phyloP scores from a whole-genome alignment of 192 early-diverging fungal genomes.

The Coemansia sp. region DNA sequence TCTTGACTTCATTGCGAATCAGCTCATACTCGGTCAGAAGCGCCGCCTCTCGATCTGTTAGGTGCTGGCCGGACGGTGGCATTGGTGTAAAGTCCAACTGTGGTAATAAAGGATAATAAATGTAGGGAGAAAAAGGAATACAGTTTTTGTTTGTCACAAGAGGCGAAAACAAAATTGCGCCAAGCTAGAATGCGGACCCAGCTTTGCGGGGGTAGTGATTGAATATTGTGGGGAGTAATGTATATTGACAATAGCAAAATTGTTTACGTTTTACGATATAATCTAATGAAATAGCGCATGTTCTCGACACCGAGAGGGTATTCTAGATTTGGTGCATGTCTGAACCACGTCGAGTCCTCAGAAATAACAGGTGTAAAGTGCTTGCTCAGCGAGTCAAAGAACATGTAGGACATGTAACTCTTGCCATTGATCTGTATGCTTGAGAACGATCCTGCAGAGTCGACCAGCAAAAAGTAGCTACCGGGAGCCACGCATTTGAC shows the following conservation, averaged over 20 bases:
- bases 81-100: background rate
- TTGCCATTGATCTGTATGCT: slow-evolving; percentile 71
- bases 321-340: slow-evolving; percentile 64
- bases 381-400: slow-evolving; percentile 78
- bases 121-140: background rate
- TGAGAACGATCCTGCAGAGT: slow-evolving; percentile 93
- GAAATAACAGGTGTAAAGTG: slow-evolving; percentile 65
- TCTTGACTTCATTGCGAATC: slow-evolving; percentile 53
- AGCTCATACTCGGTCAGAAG: slow-evolving; percentile 55
- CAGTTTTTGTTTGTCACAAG: background rate
- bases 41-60: slow-evolving; percentile 48
- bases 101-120: background rate
- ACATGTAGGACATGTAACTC: slow-evolving; percentile 88
- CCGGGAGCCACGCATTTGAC: slow-evolving; percentile 67
- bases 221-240: background rate
- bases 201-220: background rate
- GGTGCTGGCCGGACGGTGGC: slow-evolving; percentile 43
- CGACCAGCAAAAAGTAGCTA: slow-evolving; percentile 72
- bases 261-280: slow-evolving; percentile 71
- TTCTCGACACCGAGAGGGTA: slow-evolving; percentile 84
- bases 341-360: slow-evolving; percentile 77
- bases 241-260: background rate
- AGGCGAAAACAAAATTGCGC: background rate
- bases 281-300: slow-evolving; percentile 89
- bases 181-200: background rate